Percentiles rank a stretch among this genome's conserved stretches.
Evolutionary conservation across 805 yeast species (phyloP).

Genomic region (Cyberlindnera maritima): DNA sequence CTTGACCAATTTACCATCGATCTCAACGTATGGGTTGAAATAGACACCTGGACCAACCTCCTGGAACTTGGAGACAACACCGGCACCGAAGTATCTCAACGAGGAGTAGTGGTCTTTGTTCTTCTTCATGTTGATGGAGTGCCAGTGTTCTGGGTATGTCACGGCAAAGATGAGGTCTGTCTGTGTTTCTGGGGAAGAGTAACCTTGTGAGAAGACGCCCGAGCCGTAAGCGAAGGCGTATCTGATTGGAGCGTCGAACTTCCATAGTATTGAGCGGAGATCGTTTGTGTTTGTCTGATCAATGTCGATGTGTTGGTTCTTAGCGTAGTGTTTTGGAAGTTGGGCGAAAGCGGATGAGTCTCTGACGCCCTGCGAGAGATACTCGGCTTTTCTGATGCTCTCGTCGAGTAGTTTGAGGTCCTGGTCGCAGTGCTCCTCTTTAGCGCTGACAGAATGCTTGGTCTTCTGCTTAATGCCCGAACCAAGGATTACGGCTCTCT

Average conservation of each 20-base stretch:
- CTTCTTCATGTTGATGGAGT: conserved; percentile 62
- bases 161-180: conserved; percentile 86
- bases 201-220: conserved; percentile 82
- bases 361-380: conserved; percentile 18
- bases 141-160: conserved; percentile 73
- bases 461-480: background rate
- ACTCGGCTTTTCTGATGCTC: conserved; percentile 27
- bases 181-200: conserved; percentile 54
- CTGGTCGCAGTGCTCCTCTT: conserved; percentile 5
- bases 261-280: conserved; percentile 47
- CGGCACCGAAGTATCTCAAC: conserved; percentile 57
- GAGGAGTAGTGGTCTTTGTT: conserved; percentile 78
- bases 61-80: conserved; percentile 55
- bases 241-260: conserved; percentile 68
- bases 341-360: conserved; percentile 19
- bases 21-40: conserved; percentile 83
- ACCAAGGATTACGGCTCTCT: conserved; percentile 23
- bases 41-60: conserved; percentile 86
- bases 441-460: background rate
- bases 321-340: conserved; percentile 56
- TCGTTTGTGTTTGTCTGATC: conserved; percentile 39
- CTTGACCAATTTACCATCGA: conserved; percentile 62
- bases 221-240: conserved; percentile 94
- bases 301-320: conserved; percentile 52
- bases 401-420: conserved; percentile 25